Conservation (phyloP, 176 grass and related monocot species). For the Elaeis guineensis region DNA sequence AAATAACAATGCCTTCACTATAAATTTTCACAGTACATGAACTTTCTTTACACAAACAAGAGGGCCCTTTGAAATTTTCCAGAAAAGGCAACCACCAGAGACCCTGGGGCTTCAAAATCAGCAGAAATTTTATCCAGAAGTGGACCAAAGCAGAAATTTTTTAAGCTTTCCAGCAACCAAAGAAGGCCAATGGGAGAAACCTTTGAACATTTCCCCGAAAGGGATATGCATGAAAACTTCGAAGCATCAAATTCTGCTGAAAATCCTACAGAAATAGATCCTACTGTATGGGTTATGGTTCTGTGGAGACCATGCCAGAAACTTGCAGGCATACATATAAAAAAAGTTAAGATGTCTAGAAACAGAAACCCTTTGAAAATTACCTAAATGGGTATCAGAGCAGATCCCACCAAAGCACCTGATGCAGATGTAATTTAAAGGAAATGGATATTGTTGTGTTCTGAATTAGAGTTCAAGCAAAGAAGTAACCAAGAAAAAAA, state of each 20-base stretch:
- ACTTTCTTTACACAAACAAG: no score
- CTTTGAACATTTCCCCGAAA: conserved; percentile 47
- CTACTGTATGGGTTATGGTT: no score
- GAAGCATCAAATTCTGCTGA: conserved; percentile 32
- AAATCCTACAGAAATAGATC: background rate
- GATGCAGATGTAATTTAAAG: no score
- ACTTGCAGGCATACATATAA: background rate
- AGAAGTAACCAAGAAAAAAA: no score
- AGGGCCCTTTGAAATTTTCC: conserved; percentile 13
- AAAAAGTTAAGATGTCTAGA: conserved; percentile 6
- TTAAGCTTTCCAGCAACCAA: conserved; percentile 37
- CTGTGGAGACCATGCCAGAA: background rate
- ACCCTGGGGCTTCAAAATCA: no score
- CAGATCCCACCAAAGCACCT: no score
- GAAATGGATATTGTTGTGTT: no score
- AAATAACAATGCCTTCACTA: no score
- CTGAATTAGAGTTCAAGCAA: no score
- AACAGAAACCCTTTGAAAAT: conserved; percentile 31
- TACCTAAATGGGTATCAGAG: conserved; percentile 34
- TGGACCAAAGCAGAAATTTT: conserved; percentile 25
- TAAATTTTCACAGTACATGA: no score
- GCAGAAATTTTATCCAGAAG: no score
- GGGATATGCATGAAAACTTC: conserved; percentile 44
- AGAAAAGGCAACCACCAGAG: conserved; percentile 1
- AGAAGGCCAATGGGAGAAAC: conserved; percentile 6